Conservation (phyloP, 768 basidiomycete species). For the Hygrophorus russula region DNA sequence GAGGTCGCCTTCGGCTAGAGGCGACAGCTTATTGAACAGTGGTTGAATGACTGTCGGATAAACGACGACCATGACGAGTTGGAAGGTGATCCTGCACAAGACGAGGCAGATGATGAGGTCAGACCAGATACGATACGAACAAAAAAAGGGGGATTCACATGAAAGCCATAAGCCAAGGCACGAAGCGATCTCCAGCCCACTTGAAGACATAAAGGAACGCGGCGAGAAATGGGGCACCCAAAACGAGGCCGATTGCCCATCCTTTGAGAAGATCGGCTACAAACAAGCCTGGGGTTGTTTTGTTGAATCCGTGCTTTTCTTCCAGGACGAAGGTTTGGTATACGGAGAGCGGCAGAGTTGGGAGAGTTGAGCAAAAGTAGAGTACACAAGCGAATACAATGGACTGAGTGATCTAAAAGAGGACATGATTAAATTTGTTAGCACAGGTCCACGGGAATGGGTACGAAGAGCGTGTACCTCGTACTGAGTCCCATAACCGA, state of each 20-base stretch:
- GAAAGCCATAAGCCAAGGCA: conserved; percentile 90
- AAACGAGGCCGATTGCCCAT: conserved; percentile 54
- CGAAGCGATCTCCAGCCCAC: conserved; percentile 89
- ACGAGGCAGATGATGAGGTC: background rate
- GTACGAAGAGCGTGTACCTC: conserved; percentile 39
- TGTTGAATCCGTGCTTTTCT: conserved; percentile 95
- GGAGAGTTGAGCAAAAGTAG: conserved; percentile 52
- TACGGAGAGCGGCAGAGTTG: conserved; percentile 62
- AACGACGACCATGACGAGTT: conserved; percentile 71
- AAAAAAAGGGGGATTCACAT: conserved; percentile 40
- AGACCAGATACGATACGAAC: background rate
- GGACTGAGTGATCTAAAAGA: conserved; percentile 67
- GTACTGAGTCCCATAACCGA: conserved; percentile 61
- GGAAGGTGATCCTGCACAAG: conserved; percentile 57
- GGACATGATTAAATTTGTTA: conserved; percentile 1
- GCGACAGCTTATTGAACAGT: conserved; percentile 94
- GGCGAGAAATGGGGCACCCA: conserved; percentile 82
- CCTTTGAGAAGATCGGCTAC: conserved; percentile 72
- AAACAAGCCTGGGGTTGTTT: conserved; percentile 71
- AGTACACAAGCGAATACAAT: conserved; percentile 65
- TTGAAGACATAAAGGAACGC: conserved; percentile 83
- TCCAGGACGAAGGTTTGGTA: conserved; percentile 93
- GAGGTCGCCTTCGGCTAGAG: conserved; percentile 67
- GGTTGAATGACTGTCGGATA: conserved; percentile 89
- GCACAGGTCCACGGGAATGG: background rate